phyloP scores from a whole-genome alignment of 306 rosid species.

The Ceratonia siliqua region DNA sequence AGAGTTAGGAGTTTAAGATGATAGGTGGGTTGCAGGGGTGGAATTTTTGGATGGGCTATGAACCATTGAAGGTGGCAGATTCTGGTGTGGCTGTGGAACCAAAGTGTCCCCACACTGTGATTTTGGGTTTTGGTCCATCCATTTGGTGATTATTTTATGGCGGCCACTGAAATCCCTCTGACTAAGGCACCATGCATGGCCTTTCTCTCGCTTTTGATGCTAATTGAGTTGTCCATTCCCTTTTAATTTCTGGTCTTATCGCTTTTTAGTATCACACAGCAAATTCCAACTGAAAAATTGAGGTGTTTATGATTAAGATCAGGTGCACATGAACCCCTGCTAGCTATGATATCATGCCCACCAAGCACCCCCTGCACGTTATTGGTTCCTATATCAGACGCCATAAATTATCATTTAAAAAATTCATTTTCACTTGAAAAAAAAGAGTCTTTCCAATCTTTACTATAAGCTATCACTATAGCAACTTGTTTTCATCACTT shows the following conservation, averaged over 20 bases:
- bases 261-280: not conserved
- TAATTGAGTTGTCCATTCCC: slow-evolving; percentile 7
- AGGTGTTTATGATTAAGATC: not conserved
- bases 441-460: too few species aligned
- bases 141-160: slow-evolving; percentile 4
- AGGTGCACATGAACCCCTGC: not conserved
- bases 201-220: not conserved
- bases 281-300: not conserved
- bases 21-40: slow-evolving; percentile 6
- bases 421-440: too few species aligned
- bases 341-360: not conserved
- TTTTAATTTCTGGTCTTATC: not conserved
- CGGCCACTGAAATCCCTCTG: slow-evolving; percentile 10
- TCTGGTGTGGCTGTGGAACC: slow-evolving; percentile 26
- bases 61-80: slow-evolving; percentile 40
- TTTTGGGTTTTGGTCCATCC: slow-evolving; percentile 36
- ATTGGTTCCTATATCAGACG: not conserved
- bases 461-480: too few species aligned
- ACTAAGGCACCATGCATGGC: slow-evolving; percentile 22
- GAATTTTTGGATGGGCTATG: slow-evolving; percentile 12
- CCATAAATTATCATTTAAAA: too few species aligned
- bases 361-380: not conserved
- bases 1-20: not conserved
- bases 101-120: slow-evolving; percentile 28
- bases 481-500: too few species aligned